Percentiles rank a stretch among this genome's conserved stretches.
Evolutionary conservation across 352 stramenopile genomes (phyloP).

Genomic region (Globisporangium ultimum): DNA sequence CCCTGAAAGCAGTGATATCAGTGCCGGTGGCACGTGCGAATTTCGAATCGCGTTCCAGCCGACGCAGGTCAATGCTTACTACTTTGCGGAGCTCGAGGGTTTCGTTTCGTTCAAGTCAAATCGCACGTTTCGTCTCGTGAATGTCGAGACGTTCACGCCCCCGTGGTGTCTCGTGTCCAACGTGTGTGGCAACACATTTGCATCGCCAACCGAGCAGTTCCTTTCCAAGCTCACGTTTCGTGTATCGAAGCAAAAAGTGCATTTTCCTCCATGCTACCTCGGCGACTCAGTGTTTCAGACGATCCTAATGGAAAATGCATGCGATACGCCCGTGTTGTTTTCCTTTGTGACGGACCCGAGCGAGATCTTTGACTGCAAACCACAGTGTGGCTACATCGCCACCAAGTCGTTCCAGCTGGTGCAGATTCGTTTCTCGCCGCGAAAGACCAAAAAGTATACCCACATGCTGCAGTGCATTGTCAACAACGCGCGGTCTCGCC

Average conservation of each 20-base stretch:
- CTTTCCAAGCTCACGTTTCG: conserved; percentile 80
- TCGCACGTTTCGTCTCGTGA: conserved; percentile 91
- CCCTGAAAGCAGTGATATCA: conserved; percentile 76
- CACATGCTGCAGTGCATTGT: conserved; percentile 66
- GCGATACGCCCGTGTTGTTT: conserved; percentile 89
- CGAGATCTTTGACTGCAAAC: conserved; percentile 71
- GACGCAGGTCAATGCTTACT: conserved; percentile 78
- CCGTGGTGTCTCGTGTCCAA: conserved; percentile 84
- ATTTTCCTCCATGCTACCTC: conserved; percentile 87
- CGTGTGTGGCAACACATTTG: conserved; percentile 87
- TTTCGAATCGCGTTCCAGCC: conserved; percentile 88
- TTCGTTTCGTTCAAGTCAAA: conserved; percentile 92
- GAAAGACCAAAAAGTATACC: conserved; percentile 36
- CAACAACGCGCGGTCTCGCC: conserved; percentile 54
- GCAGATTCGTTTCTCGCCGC: conserved; percentile 70
- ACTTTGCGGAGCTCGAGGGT: conserved; percentile 86
- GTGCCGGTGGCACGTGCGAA: conserved; percentile 56
- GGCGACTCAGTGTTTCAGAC: conserved; percentile 90
- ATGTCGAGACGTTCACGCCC: conserved; percentile 89
- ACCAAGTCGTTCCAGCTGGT: conserved; percentile 82
- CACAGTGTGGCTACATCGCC: conserved; percentile 57
- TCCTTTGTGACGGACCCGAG: conserved; percentile 60
- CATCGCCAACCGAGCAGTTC: conserved; percentile 79
- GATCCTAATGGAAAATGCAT: conserved; percentile 80
- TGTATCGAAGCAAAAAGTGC: conserved; percentile 46